Conservation (phyloP, 2,329 filamentous ascomycete genomes). For the Ustulina deusta region DNA sequence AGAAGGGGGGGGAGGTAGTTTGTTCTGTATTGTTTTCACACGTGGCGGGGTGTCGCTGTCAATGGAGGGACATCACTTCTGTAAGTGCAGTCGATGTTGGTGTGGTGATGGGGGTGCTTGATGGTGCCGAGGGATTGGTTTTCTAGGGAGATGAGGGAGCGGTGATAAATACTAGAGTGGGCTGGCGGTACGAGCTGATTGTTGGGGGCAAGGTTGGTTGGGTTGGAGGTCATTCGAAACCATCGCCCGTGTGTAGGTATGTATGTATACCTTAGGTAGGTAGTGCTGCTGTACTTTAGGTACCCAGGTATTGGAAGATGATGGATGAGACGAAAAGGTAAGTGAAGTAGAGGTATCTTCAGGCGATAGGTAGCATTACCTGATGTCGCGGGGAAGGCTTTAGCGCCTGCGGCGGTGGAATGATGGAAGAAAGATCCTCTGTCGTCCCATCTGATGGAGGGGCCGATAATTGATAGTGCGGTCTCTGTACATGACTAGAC, state of each 20-base stretch:
- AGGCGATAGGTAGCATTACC: not conserved
- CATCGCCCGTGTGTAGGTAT: not conserved
- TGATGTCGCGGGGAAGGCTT: constrained; percentile 25
- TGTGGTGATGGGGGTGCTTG: not conserved
- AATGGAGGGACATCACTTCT: not conserved
- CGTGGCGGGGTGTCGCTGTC: constrained; percentile 8
- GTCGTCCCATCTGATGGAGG: not conserved
- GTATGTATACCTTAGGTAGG: too few relatives aligned
- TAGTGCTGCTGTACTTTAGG: too few relatives aligned
- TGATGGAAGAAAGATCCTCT: constrained; percentile 1
- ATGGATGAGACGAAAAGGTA: not conserved
- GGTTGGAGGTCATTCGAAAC: not conserved
- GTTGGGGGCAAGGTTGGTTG: too few relatives aligned
- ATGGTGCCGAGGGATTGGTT: not conserved
- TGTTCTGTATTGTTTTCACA: not conserved
- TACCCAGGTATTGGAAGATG: too few relatives aligned
- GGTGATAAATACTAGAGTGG: not conserved
- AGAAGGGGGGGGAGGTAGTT: not conserved
- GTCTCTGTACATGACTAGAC: not conserved
- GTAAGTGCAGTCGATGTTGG: not conserved
- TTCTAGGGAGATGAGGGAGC: not conserved
- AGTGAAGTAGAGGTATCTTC: not conserved
- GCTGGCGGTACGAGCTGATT: not conserved
- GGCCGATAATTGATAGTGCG: not conserved
- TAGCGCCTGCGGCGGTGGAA: constrained; percentile 15